Conservation (phyloP, 805 yeast genomes). For the Saccharomycopsis guyanensis region DNA sequence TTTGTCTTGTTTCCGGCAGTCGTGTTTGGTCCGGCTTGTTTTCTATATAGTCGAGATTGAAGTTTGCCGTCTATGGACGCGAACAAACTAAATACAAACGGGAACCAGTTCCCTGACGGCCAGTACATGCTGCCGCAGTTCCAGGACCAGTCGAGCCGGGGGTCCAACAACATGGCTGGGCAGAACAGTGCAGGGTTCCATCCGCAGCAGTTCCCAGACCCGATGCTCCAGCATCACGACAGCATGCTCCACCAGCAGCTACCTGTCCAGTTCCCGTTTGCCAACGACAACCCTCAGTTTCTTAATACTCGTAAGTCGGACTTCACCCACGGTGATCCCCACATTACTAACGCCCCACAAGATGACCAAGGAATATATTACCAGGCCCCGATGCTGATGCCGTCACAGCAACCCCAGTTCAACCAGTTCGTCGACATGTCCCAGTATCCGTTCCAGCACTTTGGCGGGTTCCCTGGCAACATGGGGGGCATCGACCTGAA, state of each 20-base stretch:
- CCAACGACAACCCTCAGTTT: neutral
- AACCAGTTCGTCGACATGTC: neutral
- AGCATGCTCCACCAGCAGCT: neutral
- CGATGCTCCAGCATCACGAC: neutral
- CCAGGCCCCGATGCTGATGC: too few species aligned
- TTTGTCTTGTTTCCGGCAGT: too few species aligned
- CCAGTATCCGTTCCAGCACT: neutral
- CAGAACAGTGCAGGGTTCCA: neutral
- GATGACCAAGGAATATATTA: too few species aligned
- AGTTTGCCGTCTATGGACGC: neutral
- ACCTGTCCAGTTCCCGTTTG: neutral
- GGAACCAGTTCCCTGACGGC: neutral
- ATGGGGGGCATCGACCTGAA: too few species aligned
- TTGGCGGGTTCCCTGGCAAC: neutral
- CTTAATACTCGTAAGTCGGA: neutral
- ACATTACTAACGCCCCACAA: neutral
- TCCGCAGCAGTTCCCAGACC: neutral
- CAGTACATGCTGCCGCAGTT: neutral
- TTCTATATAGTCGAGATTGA: too few species aligned
- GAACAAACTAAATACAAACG: neutral
- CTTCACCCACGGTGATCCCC: neutral
- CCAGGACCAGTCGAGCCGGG: too few species aligned
- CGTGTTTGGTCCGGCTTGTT: too few species aligned
- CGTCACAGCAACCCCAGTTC: neutral
- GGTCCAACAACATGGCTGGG: neutral